These are phyloP conservation scores for Colletotrichum endophyticum DNA, from an alignment of 2,329 filamentous ascomycete species.

Conservation along the genomic window DNA sequence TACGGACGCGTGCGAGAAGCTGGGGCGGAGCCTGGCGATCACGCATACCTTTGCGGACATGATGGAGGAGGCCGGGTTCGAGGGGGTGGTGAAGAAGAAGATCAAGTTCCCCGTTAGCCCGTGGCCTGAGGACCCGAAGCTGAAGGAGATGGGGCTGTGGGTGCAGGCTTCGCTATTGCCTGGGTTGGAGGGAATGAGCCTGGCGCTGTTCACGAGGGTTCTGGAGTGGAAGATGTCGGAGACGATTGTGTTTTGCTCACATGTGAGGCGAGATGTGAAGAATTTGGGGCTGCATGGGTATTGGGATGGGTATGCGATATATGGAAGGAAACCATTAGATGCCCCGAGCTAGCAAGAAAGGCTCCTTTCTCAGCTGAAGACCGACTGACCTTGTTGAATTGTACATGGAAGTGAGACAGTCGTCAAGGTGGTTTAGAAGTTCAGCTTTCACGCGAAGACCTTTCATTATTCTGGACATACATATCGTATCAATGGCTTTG, in stretches of 20 bases:
- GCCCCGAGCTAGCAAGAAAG: neutral
- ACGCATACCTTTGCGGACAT: constrained; percentile 20
- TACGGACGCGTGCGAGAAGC: constrained; percentile 23
- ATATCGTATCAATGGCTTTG: accelerated
- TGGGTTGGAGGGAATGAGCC: constrained; percentile 24
- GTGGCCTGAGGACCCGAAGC: constrained; percentile 46
- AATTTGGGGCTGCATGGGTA: constrained; percentile 31
- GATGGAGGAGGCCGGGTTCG: constrained; percentile 30
- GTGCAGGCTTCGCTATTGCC: constrained; percentile 23
- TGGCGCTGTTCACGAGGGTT: constrained; percentile 28
- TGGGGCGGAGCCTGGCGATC: constrained; percentile 7
- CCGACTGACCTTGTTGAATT: too few relatives aligned
- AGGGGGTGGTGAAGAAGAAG: constrained; percentile 28
- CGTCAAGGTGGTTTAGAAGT: neutral
- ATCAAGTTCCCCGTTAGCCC: constrained; percentile 40
- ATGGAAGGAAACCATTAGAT: constrained; percentile 4
- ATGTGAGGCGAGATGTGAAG: constrained; percentile 28
- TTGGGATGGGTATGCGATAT: constrained; percentile 16
- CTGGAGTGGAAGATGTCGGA: constrained; percentile 26
- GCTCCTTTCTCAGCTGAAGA: too few relatives aligned
- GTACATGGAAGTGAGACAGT: neutral
- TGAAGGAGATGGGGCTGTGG: constrained; percentile 41
- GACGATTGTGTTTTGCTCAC: constrained; percentile 26
- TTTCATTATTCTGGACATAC: neutral
- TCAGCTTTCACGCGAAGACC: accelerated